Conservation (phyloP, 129 eudicot species). For the Ambrosia trifida region DNA sequence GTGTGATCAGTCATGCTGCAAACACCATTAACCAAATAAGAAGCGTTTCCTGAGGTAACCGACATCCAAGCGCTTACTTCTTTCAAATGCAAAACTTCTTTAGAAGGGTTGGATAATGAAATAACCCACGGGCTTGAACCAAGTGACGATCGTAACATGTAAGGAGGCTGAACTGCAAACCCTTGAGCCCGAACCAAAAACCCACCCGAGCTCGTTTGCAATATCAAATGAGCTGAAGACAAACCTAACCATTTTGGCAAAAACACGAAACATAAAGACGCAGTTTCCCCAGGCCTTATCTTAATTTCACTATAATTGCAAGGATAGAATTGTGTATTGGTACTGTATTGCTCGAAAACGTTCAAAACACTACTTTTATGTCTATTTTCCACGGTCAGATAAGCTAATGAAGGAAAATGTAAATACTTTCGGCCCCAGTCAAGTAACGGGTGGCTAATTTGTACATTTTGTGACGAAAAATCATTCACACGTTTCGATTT, state of each 20-base stretch:
- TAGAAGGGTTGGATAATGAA: conserved; percentile 71
- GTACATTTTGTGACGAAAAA: conserved; percentile 50
- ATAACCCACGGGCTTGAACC: conserved; percentile 55
- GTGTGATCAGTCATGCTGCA: conserved; percentile 41
- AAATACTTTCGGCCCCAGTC: conserved; percentile 78
- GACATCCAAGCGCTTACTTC: conserved; percentile 72
- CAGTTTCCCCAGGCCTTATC: conserved; percentile 74
- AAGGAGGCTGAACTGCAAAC: conserved; percentile 66
- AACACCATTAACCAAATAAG: conserved; percentile 45
- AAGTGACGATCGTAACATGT: conserved; percentile 49
- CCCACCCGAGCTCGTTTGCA: conserved; percentile 91
- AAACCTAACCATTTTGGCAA: conserved; percentile 63
- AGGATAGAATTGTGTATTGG: conserved; percentile 75
- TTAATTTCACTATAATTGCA: conserved; percentile 62
- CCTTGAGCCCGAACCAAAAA: conserved; percentile 75
- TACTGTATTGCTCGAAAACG: conserved; percentile 67
- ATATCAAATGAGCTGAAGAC: conserved; percentile 62
- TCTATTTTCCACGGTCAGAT: conserved; percentile 54
- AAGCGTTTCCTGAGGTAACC: conserved; percentile 48
- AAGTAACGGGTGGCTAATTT: conserved; percentile 61
- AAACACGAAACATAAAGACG: conserved; percentile 71
- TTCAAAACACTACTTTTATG: conserved; percentile 39
- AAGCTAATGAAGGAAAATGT: conserved; percentile 64
- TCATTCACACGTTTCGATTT: conserved; percentile 43
- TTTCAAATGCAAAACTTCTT: conserved; percentile 61